Evolutionary conservation across 371 early-diverging fungal genomes (phyloP).

Genomic region (Chytridium lagenaria): DNA sequence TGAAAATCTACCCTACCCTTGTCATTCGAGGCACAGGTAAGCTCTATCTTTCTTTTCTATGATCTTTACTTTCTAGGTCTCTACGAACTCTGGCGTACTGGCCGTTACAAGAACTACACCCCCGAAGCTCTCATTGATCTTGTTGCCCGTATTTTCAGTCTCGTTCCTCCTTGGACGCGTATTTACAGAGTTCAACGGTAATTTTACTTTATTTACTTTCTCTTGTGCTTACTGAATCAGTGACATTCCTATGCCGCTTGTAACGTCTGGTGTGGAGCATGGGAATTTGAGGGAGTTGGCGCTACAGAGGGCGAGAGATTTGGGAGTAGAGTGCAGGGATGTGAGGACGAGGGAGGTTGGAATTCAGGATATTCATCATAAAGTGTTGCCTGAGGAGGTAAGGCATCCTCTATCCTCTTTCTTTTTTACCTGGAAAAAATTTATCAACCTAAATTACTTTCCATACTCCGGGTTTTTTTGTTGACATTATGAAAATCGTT

Average conservation of each 20-base stretch:
- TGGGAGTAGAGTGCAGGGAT: constrained; percentile 97
- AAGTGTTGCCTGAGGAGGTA: constrained; percentile 81
- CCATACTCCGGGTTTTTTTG: too few species aligned
- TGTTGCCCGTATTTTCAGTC: constrained; percentile 94
- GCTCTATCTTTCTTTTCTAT: not conserved
- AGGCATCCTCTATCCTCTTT: constrained; percentile 16
- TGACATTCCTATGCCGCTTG: constrained; percentile 99
- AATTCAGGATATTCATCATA: constrained; percentile 98
- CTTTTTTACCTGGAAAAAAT: not conserved
- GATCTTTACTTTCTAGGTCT: constrained; percentile 57
- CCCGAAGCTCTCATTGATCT: constrained; percentile 98
- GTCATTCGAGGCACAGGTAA: constrained; percentile 99
- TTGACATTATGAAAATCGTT: too few species aligned
- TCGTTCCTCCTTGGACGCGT: constrained; percentile 99
- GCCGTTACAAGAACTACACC: constrained; percentile 98
- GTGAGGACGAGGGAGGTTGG: constrained; percentile 99
- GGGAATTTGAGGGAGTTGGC: constrained; percentile 99
- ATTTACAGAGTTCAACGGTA: constrained; percentile 98
- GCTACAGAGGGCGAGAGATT: constrained; percentile 95
- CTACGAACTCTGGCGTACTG: constrained; percentile 99
- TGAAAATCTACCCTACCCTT: constrained; percentile 99
- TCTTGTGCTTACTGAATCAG: constrained; percentile 36
- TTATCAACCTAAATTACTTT: not conserved
- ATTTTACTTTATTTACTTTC: constrained; percentile 11
- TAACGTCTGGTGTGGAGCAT: constrained; percentile 99